Conservation (phyloP, 495 filamentous ascomycete genomes). For the Podospora pseudoanserina region DNA sequence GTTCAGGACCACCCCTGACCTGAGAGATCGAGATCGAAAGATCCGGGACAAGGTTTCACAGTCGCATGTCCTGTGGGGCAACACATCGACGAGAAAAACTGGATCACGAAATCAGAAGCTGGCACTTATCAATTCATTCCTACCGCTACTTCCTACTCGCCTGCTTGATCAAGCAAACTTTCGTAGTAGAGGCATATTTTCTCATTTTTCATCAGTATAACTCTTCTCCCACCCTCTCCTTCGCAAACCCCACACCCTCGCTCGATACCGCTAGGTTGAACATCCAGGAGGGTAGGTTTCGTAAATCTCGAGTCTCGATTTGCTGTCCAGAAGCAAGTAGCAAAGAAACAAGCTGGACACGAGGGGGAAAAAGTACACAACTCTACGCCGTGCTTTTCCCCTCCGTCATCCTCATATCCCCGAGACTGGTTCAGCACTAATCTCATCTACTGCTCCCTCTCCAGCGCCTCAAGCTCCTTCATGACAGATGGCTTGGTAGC, state of each 20-base stretch:
- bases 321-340: background rate
- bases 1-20: background rate
- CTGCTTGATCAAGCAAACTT: background rate
- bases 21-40: background rate
- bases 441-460: slow-evolving; percentile 28
- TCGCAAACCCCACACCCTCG: background rate
- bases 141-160: background rate
- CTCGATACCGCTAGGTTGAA: background rate
- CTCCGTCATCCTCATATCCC: background rate
- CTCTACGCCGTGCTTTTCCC: background rate
- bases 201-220: background rate
- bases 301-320: background rate
- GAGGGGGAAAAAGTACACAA: background rate
- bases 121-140: slow-evolving; percentile 3
- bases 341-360: background rate
- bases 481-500: slow-evolving; percentile 77
- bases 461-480: slow-evolving; percentile 65
- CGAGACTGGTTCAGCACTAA: background rate
- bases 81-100: background rate
- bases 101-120: background rate
- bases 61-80: background rate
- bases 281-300: slow-evolving; percentile 1
- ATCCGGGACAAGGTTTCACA: background rate
- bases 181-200: background rate
- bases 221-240: background rate